Conservation (phyloP, 2,329 filamentous ascomycete genomes). For the Ophiosphaerella herpotricha region DNA sequence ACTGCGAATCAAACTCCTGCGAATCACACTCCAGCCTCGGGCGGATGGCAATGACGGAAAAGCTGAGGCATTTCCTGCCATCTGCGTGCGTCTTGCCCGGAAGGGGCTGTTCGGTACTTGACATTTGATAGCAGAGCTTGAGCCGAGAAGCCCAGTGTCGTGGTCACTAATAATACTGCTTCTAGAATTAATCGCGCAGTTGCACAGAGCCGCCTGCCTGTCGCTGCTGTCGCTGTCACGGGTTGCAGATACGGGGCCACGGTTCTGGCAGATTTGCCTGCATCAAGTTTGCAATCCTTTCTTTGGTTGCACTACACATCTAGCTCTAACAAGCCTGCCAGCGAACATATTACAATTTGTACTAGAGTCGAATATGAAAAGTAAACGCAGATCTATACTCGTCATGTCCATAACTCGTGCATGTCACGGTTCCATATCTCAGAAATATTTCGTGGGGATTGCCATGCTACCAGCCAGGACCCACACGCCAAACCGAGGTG, state of each 20-base stretch:
- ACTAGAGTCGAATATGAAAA: neutral
- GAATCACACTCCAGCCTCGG: slow-evolving; percentile 27
- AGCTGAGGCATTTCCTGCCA: slow-evolving; percentile 28
- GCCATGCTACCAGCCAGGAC: slow-evolving; percentile 8
- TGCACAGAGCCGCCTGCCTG: neutral
- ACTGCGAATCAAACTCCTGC: slow-evolving; percentile 17
- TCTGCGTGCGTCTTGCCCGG: neutral
- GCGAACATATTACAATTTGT: neutral
- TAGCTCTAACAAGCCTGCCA: too few species aligned
- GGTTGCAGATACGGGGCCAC: neutral
- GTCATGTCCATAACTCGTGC: neutral
- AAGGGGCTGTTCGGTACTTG: slow-evolving; percentile 1
- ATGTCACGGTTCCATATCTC: neutral
- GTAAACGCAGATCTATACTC: too few species aligned
- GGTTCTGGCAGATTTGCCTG: neutral
- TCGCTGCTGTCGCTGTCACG: neutral
- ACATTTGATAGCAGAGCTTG: slow-evolving; percentile 8
- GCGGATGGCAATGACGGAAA: slow-evolving; percentile 29
- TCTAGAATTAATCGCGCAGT: slow-evolving; percentile 4
- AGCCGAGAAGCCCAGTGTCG: slow-evolving; percentile 11
- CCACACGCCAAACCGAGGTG: slow-evolving; percentile 13
- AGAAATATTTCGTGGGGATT: slow-evolving; percentile 28
- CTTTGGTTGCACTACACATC: too few species aligned
- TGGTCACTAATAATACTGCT: slow-evolving; percentile 1
- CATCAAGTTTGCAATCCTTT: neutral